Conservation (phyloP, 306 rosid species). For the Sphenostylis stenocarpa region DNA sequence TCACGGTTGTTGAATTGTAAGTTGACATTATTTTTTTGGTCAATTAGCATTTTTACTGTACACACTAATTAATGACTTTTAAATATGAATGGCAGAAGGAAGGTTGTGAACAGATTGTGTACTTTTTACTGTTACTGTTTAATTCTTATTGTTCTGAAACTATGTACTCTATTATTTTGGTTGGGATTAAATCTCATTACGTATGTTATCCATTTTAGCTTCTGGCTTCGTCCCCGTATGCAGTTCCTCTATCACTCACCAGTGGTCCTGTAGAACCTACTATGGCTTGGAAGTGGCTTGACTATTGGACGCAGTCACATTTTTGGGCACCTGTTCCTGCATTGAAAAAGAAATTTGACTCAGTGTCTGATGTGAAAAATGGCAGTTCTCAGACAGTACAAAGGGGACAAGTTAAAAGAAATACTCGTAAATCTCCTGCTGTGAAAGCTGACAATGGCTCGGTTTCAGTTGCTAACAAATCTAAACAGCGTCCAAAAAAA, state of each 20-base stretch:
- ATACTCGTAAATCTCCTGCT: slow-evolving; percentile 35
- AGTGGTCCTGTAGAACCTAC: slow-evolving; percentile 42
- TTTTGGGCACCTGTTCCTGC: slow-evolving; percentile 52
- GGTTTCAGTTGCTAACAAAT: slow-evolving; percentile 34
- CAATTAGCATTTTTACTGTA: background rate
- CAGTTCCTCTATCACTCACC: slow-evolving; percentile 40
- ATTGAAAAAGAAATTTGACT: slow-evolving; percentile 22
- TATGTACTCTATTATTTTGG: slow-evolving; percentile 3
- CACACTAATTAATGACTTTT: slow-evolving; percentile 11
- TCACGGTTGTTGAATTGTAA: background rate
- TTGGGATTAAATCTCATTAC: slow-evolving; percentile 20
- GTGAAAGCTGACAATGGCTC: slow-evolving; percentile 35
- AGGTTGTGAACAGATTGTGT: background rate
- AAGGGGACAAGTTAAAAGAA: slow-evolving; percentile 43
- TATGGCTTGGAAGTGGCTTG: slow-evolving; percentile 50
- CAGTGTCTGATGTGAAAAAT: slow-evolving; percentile 30
- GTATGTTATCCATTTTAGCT: slow-evolving; percentile 41
- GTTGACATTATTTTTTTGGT: background rate
- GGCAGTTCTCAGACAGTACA: slow-evolving; percentile 32
- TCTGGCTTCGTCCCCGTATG: slow-evolving; percentile 46
- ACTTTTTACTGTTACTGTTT: background rate
- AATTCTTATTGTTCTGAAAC: slow-evolving; percentile 9
- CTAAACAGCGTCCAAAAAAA: slow-evolving; percentile 39
- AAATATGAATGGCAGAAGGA: background rate
- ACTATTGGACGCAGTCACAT: slow-evolving; percentile 52